phyloP scores from a whole-genome alignment of 179 eudicot species.

The Corrigiola litoralis region DNA sequence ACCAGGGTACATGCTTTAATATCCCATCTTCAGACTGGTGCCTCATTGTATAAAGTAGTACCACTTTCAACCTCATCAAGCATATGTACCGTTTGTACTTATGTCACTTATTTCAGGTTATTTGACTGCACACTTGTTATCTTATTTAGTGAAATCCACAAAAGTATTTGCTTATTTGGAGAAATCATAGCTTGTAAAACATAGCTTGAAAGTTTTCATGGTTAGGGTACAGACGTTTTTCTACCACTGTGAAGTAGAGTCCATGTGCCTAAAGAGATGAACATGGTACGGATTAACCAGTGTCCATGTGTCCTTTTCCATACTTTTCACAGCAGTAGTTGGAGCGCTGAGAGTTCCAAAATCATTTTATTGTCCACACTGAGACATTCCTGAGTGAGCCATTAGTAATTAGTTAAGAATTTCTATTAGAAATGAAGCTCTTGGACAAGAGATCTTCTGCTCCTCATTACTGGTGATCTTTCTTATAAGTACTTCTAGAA shows the following conservation, averaged over 20 bases:
- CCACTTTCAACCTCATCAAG: background rate
- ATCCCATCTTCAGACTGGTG: background rate
- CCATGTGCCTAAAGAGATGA: too few relatives aligned
- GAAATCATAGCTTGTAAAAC: background rate
- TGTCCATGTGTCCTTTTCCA: slow-evolving; percentile 3
- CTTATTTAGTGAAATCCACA: background rate
- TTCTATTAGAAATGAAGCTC: background rate
- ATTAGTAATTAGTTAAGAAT: background rate
- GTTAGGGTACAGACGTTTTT: background rate
- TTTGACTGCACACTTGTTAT: background rate
- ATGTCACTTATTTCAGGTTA: slow-evolving; percentile 2
- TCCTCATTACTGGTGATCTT: slow-evolving; percentile 10
- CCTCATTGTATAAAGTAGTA: background rate
- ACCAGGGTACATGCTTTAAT: slow-evolving; percentile 1
- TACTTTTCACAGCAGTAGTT: background rate
- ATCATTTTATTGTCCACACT: background rate
- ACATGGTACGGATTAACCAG: background rate
- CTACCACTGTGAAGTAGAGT: too few relatives aligned
- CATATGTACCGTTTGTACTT: background rate
- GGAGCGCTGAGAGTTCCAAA: background rate
- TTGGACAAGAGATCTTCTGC: slow-evolving; percentile 3
- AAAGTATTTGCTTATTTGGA: background rate
- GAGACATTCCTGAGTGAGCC: slow-evolving; percentile 15
- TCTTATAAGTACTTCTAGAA: slow-evolving; percentile 22
- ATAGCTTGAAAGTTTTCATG: background rate